Base-by-base conservation (phyloP, 495 filamentous ascomycete species). In the Penicillium lividum region DNA sequence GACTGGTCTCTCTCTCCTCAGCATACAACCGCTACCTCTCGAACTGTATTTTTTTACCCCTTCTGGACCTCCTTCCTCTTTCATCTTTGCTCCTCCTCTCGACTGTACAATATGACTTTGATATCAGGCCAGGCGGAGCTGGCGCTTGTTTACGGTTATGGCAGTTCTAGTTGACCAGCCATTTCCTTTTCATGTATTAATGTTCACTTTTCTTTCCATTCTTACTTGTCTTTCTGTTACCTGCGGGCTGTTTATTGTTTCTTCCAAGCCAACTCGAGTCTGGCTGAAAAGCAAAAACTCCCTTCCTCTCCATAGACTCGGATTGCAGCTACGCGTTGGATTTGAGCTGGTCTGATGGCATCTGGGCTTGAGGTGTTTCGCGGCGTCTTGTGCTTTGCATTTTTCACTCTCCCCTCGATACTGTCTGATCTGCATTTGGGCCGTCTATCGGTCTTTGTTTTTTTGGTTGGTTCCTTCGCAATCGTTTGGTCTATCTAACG, bases 21-120 rank as follows among this genome's bases (percentile, higher is more conserved):
- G 43, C 31, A 44, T 33, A 38, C 50, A 29, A 38, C 50, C 50
- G 46, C 22, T 40, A 34, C 48, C 11, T 42, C 53, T 29, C 62
- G 56, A 43, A 40, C 38, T 57, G 33, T 46, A 25, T 33, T 33
- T 51, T 33, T 45, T 22, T n/a, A 46, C 22, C 42, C 51, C 38
- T 33, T 11, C 22, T 49, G 27, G 15, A 47, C 46, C 48, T 46
- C 36, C 45, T 63, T 45, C 38, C 36, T 47, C 49, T 57, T 57
- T 47, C 45, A 42, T 31, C 51, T 50, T 58, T 52, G 29, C 50
- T 40, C 44, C 49, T 44, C 54, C 53, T 54, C 63, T 61, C 60
- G 50, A 76, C 62, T 78, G 73, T 78, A 78, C 71, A 69, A 75
- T 75, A 78, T 68, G 58, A 68, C 65, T 71, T 65, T 56, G 57